Evolutionary conservation across 306 rosid genomes (phyloP).

Genomic region (Pachyrhizus erosus): DNA sequence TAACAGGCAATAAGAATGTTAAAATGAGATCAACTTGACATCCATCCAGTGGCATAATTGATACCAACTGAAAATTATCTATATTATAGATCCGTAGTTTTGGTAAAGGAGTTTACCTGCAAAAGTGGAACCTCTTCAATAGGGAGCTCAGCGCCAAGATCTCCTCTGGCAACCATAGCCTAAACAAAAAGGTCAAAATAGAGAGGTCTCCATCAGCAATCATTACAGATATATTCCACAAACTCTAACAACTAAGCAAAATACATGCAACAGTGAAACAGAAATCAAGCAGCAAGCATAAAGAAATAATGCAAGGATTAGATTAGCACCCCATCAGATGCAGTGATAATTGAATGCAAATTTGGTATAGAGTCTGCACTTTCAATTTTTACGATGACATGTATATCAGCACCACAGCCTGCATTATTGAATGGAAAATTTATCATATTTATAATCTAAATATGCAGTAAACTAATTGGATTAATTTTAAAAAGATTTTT

Average conservation of each 20-base stretch:
- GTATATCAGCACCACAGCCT: conserved; percentile 89
- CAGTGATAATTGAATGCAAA: conserved; percentile 87
- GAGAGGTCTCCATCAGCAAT: background rate
- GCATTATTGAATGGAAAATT: conserved; percentile 46
- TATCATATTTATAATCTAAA: conserved; percentile 23
- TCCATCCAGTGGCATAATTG: background rate
- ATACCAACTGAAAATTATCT: background rate
- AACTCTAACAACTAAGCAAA: conserved; percentile 1
- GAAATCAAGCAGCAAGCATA: background rate
- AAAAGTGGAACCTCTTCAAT: conserved; percentile 65
- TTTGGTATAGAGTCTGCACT: conserved; percentile 97
- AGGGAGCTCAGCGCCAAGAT: conserved; percentile 68
- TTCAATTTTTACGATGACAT: conserved; percentile 92
- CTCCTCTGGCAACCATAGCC: conserved; percentile 73
- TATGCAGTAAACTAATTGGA: conserved; percentile 3
- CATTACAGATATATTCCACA: conserved; percentile 8
- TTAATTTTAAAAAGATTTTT: background rate
- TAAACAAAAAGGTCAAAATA: conserved; percentile 33
- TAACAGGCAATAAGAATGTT: conserved; percentile 29
- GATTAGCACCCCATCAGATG: conserved; percentile 60
- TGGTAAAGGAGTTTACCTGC: conserved; percentile 43
- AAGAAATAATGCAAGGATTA: conserved; percentile 37
- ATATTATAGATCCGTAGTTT: background rate
- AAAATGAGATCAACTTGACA: conserved; percentile 27
- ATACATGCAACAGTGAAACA: background rate